phyloP scores from a whole-genome alignment of 371 early-diverging fungal genomes.

The Capniomyces stellatus region DNA sequence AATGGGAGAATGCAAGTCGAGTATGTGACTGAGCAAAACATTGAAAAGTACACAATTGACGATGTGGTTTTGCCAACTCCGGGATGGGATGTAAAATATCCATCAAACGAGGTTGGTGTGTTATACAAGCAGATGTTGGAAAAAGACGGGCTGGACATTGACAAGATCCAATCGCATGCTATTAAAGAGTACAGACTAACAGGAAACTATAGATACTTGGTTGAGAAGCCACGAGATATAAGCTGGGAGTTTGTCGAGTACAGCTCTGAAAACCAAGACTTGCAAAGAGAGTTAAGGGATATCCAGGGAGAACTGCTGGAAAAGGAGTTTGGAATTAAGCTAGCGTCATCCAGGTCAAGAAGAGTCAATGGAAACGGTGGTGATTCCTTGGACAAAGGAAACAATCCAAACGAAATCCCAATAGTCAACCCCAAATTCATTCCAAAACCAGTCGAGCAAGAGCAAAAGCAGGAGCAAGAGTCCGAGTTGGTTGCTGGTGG shows the following conservation, averaged over 20 bases:
- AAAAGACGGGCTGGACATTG: conserved; percentile 38
- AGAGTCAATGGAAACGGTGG: too few species aligned
- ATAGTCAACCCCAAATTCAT: too few species aligned
- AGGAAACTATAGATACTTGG: conserved; percentile 62
- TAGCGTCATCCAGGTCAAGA: too few species aligned
- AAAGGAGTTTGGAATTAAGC: not conserved
- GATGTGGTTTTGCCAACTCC: conserved; percentile 89
- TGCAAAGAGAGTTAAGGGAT: not conserved
- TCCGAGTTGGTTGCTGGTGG: conserved; percentile 19
- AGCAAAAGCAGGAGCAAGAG: conserved; percentile 6
- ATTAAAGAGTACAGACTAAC: conserved; percentile 36
- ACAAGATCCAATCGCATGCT: conserved; percentile 24
- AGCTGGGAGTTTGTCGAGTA: conserved; percentile 36
- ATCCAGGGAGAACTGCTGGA: not conserved
- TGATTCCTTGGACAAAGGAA: too few species aligned
- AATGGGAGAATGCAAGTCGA: conserved; percentile 2
- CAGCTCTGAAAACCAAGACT: conserved; percentile 31
- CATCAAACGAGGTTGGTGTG: conserved; percentile 46
- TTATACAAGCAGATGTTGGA: conserved; percentile 51
- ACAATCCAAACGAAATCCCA: too few species aligned
- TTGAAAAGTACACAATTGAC: conserved; percentile 43
- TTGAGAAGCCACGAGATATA: conserved; percentile 32
- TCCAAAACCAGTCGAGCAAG: not conserved
- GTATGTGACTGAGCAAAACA: conserved; percentile 45
- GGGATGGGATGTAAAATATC: conserved; percentile 59